Evolutionary conservation across 176 grass and related monocot species (phyloP).

Genomic region (Rhynchospora tenuis): DNA sequence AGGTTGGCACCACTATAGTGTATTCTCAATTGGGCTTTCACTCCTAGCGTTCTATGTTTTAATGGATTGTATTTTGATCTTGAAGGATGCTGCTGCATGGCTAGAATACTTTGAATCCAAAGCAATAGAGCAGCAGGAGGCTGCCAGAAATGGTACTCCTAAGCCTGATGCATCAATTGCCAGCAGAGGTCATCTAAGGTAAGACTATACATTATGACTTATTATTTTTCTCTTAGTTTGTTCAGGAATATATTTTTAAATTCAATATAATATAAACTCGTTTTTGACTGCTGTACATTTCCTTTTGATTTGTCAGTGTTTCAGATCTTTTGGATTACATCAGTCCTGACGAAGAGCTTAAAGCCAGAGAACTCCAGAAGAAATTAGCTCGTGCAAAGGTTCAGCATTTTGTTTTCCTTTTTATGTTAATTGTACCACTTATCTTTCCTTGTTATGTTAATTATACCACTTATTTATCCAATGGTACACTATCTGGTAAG

Average conservation of each 20-base stretch:
- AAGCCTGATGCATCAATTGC: constrained; percentile 99
- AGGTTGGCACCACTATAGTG: constrained; percentile 34
- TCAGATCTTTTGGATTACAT: constrained; percentile 99
- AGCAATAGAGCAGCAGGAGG: constrained; percentile 97
- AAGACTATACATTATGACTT: constrained; percentile 4
- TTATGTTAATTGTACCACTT: not conserved
- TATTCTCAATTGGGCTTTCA: constrained; percentile 9
- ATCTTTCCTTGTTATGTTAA: constrained; percentile 4
- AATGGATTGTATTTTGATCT: constrained; percentile 22
- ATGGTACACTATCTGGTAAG: constrained; percentile 15
- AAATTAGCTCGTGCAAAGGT: constrained; percentile 97
- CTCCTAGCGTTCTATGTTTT: constrained; percentile 27
- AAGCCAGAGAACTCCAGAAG: constrained; percentile 92
- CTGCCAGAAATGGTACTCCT: constrained; percentile 93
- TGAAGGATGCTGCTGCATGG: constrained; percentile 96
- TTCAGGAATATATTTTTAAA: not conserved
- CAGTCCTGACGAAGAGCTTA: constrained; percentile 88
- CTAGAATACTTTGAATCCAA: constrained; percentile 97
- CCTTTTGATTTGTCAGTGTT: constrained; percentile 48
- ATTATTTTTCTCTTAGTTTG: constrained; percentile 8
- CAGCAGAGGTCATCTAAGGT: constrained; percentile 98
- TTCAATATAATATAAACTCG: not conserved
- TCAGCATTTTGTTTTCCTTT: constrained; percentile 17
- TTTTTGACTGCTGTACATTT: not conserved
- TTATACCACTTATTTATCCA: not conserved